phyloP scores from a whole-genome alignment of 1,284 basidiomycete species.

The Irpex lacteus region DNA sequence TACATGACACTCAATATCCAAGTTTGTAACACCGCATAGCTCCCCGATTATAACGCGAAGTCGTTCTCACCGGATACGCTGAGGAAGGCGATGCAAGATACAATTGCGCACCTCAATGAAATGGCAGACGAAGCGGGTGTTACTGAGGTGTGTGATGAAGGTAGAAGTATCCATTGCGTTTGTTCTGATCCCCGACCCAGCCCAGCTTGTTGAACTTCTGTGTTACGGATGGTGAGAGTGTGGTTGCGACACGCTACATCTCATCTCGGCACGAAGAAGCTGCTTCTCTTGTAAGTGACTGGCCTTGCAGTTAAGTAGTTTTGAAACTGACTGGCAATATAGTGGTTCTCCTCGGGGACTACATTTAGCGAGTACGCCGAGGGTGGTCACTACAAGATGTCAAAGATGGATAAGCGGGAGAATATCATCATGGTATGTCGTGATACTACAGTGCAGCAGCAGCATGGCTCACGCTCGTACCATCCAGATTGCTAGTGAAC shows the following conservation, averaged over 20 bases:
- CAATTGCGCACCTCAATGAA: slow-evolving; percentile 75
- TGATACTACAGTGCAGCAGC: not conserved
- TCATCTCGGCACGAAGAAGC: slow-evolving; percentile 91
- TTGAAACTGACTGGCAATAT: not conserved
- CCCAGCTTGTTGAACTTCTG: slow-evolving; percentile 96
- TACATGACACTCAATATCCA: not conserved
- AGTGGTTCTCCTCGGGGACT: slow-evolving; percentile 96
- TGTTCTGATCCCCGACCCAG: slow-evolving; percentile 33
- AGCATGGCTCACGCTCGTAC: not conserved
- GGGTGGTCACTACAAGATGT: slow-evolving; percentile 92
- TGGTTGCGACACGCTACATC: slow-evolving; percentile 94
- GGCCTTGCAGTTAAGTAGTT: not conserved
- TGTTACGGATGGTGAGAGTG: slow-evolving; percentile 90
- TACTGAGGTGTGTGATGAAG: slow-evolving; percentile 50
- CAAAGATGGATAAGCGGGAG: slow-evolving; percentile 93
- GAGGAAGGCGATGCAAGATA: slow-evolving; percentile 82
- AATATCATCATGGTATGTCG: slow-evolving; percentile 81
- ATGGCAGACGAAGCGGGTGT: slow-evolving; percentile 75
- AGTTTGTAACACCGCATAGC: slow-evolving; percentile 39
- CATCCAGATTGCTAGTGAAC: slow-evolving; percentile 80
- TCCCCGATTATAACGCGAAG: slow-evolving; percentile 75
- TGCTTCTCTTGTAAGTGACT: slow-evolving; percentile 70
- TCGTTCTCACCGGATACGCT: slow-evolving; percentile 64
- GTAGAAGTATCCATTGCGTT: not conserved
- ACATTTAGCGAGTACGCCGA: slow-evolving; percentile 90